Base-by-base conservation (phyloP, 2,329 filamentous ascomycete genomes). In the Penicillium frequentans region DNA sequence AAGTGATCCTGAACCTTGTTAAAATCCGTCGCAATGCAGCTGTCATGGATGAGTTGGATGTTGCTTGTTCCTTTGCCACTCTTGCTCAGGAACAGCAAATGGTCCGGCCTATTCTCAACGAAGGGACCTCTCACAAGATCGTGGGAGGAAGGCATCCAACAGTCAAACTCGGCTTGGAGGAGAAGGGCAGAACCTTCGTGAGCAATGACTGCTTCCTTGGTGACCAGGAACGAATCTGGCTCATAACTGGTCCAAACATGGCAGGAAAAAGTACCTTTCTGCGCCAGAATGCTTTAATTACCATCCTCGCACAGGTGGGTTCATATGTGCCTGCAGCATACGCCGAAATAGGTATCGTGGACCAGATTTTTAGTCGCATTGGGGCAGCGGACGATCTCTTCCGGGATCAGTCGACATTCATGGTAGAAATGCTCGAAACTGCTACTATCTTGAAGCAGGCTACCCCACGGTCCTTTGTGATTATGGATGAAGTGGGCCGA, bases 341-440 rank as follows among this genome's bases (percentile, higher is more conserved):
- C 72, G 93, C 91, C 3, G 86, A 91, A 66, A 82, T 99, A 26
- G 93, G 93, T 1, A 81, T 99, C 44, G 92, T 97, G n/a, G 95
- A 99, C 76, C 91, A 93, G 68, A 89, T 99, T 53, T 98, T 96
- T 79, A 95, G 89, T 70, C 90, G 95, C 70, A 89, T 96, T 23
- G 95, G 95, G 1, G 96, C 92, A 1, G 95, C 93, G 1, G 96
- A 99, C 73, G 93, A 96, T 71, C 81, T 99, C n/a, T 97, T 90
- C 77, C 86, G 87, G 50, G 90, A 96, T 77, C 93, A 98, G 74
- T 96, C 91, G 52, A 99, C 96, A 0, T 99, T 99, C 75, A 98
- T 99, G 95, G 91, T 98, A 1, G 95, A 99, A 77, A 99, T 99
- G 95, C 83, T 97, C 2, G 95, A 99, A 76, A 96, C 95, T 21